Evolutionary conservation across 2,329 filamentous ascomycete species (phyloP), one percentile per base, ranked within the genome.

Genomic region (Pseudogymnoascus sp.): DNA sequence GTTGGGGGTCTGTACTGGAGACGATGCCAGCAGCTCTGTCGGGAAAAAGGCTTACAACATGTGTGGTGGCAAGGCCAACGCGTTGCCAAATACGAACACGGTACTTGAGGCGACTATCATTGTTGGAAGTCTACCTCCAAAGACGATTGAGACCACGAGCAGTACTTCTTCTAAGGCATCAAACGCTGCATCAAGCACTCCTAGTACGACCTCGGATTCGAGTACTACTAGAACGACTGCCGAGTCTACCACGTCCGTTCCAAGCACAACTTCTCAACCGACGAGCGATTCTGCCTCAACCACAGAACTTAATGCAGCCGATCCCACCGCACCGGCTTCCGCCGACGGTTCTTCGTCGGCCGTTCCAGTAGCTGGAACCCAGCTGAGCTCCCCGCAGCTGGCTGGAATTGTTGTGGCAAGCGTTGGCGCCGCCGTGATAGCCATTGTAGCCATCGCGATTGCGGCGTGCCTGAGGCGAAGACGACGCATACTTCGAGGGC

Each of bases 31-130:
- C 34, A 73, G 78, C 72, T 68, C 77, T 66, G 72, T 75, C 30
- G 76, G 79, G 2, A 74, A 80, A 60, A 74, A 73, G 62, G 82
- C 81, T n/a, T 81, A 81, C 65, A 68, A 73, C 20, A 84, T 90
- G 74, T 91, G 88, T 67, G 69, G 72, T 38, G 76, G 74, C 4
- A 71, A 82, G 62, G 67, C 72, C 2, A 73, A 73, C 58, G 82
- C 84, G 5, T 73, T 81, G 30, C 72, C 76, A n/a, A 81, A 81
- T 60, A 87, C 84, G 5, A 82, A 86, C 69, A 70, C 74, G 18
- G 79, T 79, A 20, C 78, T 87, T 58, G 81, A 81, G 28, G 84
- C 83, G 20, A 86, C 84, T 0, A 67, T 86, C 25, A 70, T 81
- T 25, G 62, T 77, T 9, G 69, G 72, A 12, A 70, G 70, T n/a